Conservation (phyloP, 2,329 filamentous ascomycete genomes). For the Septoria petroselini region DNA sequence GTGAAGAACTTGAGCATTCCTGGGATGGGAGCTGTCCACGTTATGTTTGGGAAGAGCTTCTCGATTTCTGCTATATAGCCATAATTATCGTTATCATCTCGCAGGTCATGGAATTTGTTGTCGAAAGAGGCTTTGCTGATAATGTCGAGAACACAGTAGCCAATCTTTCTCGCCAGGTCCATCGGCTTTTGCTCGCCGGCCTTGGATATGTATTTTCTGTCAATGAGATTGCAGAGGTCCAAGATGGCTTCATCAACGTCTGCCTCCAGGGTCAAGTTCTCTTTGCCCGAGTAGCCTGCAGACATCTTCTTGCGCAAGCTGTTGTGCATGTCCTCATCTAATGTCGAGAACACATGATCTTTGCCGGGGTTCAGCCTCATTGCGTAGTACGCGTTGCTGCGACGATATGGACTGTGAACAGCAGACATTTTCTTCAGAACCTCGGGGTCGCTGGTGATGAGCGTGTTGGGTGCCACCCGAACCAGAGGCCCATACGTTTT, state of each 20-base stretch:
- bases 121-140: conserved; percentile 17
- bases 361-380: conserved; percentile 14
- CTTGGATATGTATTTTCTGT: conserved; percentile 8
- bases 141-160: conserved; percentile 14
- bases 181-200: conserved; percentile 8
- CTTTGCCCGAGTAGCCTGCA: conserved; percentile 17
- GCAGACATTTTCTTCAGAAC: conserved; percentile 13
- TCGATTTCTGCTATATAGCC: conserved; percentile 14
- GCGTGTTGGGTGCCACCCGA: conserved; percentile 11
- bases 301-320: conserved; percentile 10
- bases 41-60: conserved; percentile 10
- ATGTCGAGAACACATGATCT: conserved; percentile 12
- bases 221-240: conserved; percentile 8
- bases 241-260: conserved; percentile 10
- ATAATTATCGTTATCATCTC: conserved; percentile 12
- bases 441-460: conserved; percentile 8
- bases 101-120: conserved; percentile 11
- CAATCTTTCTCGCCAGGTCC: conserved; percentile 16
- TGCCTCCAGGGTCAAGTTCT: conserved; percentile 9
- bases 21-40: not conserved
- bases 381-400: conserved; percentile 3
- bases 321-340: conserved; percentile 12
- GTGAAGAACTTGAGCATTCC: conserved; percentile 5
- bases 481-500: conserved; percentile 12
- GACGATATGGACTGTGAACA: conserved; percentile 2